Evolutionary conservation across 2,329 filamentous ascomycete species (phyloP).

Genomic region (Diaporthe longicolla): DNA sequence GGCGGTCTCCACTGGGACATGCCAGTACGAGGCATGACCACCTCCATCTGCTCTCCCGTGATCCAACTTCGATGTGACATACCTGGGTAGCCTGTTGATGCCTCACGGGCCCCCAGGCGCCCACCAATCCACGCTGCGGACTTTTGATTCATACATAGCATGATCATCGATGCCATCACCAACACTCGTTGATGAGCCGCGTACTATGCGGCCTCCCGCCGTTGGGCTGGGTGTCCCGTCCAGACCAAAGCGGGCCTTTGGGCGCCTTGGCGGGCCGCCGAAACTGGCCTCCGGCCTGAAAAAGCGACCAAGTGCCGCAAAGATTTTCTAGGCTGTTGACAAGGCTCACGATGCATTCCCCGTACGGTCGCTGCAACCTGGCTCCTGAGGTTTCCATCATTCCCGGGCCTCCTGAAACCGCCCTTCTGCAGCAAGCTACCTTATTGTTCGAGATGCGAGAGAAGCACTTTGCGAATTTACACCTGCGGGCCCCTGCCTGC

Average conservation of each 20-base stretch:
- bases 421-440: not conserved
- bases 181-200: constrained; percentile 11
- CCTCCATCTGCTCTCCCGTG: constrained; percentile 3
- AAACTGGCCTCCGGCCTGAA: constrained; percentile 22
- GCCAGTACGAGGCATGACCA: constrained; percentile 6
- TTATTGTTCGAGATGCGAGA: constrained; percentile 27
- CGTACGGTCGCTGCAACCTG: constrained; percentile 10
- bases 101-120: not conserved
- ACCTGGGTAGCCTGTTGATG: not conserved
- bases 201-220: constrained; percentile 35
- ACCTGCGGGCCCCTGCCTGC: constrained; percentile 6
- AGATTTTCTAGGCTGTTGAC: constrained; percentile 37
- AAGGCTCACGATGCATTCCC: constrained; percentile 32
- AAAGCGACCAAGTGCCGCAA: constrained; percentile 33
- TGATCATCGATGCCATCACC: constrained; percentile 35
- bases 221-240: constrained; percentile 16
- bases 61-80: constrained; percentile 23
- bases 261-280: constrained; percentile 26
- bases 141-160: not conserved
- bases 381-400: not conserved
- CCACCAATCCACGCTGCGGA: not conserved
- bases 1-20: not conserved
- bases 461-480: not conserved
- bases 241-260: constrained; percentile 34
- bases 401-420: constrained; percentile 18